phyloP scores from a whole-genome alignment of 2,329 filamentous ascomycete genomes.

The Chaetomium sp. region DNA sequence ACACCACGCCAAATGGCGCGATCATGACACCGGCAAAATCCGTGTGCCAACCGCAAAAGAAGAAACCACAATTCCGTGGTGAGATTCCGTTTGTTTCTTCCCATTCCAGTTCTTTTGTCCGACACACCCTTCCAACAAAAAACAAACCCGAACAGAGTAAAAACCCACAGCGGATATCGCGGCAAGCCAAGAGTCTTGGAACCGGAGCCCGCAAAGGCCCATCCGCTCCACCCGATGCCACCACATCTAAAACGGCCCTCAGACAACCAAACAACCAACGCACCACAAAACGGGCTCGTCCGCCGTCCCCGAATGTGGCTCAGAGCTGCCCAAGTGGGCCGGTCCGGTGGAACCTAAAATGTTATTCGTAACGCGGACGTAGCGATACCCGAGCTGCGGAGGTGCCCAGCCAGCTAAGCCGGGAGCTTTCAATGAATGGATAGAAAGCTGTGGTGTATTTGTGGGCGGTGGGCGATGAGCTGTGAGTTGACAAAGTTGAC shows the following conservation, averaged over 20 bases:
- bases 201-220: not conserved
- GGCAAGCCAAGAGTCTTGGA: slow-evolving; percentile 5
- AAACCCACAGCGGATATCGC: not conserved
- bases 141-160: not conserved
- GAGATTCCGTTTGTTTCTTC: too few species aligned
- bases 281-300: not conserved
- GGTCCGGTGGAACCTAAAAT: not conserved
- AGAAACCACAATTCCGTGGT: too few species aligned
- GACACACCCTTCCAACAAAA: not conserved
- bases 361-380: not conserved
- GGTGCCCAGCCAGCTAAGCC: not conserved
- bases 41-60: too few species aligned
- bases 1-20: too few species aligned
- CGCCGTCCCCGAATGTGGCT: not conserved
- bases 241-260: not conserved
- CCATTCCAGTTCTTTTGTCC: too few species aligned
- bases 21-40: too few species aligned
- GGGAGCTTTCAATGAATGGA: too few species aligned
- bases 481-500: too few species aligned
- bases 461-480: too few species aligned
- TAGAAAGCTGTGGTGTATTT: too few species aligned
- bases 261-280: not conserved
- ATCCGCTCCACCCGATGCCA: slow-evolving; percentile 7
- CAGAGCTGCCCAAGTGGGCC: slow-evolving; percentile 7
- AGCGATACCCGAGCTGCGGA: slow-evolving; percentile 4